Base-by-base conservation (phyloP, 2,329 filamentous ascomycete genomes). In the Helminthosporium solani region DNA sequence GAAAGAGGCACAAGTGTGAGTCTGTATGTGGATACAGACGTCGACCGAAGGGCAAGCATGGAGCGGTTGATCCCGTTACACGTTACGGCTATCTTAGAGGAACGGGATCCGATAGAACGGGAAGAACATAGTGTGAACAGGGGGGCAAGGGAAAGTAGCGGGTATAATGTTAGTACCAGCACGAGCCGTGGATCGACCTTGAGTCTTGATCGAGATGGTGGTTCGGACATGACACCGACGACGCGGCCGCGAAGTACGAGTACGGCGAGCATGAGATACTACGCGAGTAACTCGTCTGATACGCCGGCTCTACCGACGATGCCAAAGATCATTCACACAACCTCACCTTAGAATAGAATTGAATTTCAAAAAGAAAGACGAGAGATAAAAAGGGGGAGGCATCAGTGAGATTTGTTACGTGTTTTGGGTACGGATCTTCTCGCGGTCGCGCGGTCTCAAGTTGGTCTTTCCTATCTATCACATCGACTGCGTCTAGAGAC, bases 261-360 rank as follows among this genome's bases (percentile, higher is more conserved):
- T 44, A 51, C 61, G 7, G 40, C 57, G 3, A 66, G 63, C 21
- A 42, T 50, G 33, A 50, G 53, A 16, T 68, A 68, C 35, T 68
- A 68, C n/a, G 57, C 64, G 7, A 54, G 37, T n/a, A 61, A 45
- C n/a, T 53, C 61, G 14, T 51, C 49, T 2, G 52, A 60, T 4
- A 52, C 54, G 28, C 28, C 28, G 28, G 14, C 5, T 4, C 7
- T 31, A 33, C 52, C 53, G 21, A 57, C 57, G 25, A 49, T 67
- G 5, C 64, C 65, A 1, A 66, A 47, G 48, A 68, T 67, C 33
- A 44, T 67, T n/a, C 61, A 58, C 9, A 66, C 62, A 8, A 33
- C 40, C 5, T 66, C 64, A 11, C 34, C 12, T 18, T 37, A 37
- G 18, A 15, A 20, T 8, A 5, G 12, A 6, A 5, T 31, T 31